Conservation (phyloP, 805 yeast species). For the Sungouiozyma ichnusensis region DNA sequence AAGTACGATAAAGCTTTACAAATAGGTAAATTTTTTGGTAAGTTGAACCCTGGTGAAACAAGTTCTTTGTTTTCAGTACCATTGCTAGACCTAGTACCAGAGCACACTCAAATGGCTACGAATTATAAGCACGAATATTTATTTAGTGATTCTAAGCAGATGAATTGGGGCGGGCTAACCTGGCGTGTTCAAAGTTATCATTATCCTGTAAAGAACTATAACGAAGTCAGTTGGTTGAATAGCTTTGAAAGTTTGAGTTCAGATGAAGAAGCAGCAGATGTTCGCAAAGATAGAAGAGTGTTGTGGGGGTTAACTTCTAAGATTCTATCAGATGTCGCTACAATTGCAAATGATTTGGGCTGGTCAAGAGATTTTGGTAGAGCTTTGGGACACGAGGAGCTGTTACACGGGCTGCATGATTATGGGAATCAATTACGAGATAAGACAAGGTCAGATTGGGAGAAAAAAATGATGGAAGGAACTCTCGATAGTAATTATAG, state of each 20-base stretch:
- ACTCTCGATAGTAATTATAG: conserved; percentile 18
- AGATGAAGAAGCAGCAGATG: conserved; percentile 35
- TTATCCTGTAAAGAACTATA: conserved; percentile 42
- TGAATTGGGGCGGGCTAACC: conserved; percentile 63
- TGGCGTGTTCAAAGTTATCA: conserved; percentile 56
- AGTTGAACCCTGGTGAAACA: conserved; percentile 68
- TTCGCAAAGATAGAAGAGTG: conserved; percentile 32
- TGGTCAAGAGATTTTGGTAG: neutral
- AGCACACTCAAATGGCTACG: conserved; percentile 5
- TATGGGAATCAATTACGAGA: conserved; percentile 44
- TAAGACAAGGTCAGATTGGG: conserved; percentile 42
- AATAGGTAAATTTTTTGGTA: conserved; percentile 27
- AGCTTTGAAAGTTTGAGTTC: conserved; percentile 51
- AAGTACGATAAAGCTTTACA: conserved; percentile 26
- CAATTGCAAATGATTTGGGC: conserved; percentile 44
- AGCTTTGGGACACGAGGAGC: conserved; percentile 41
- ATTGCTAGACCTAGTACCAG: conserved; percentile 42
- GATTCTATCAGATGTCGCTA: conserved; percentile 61
- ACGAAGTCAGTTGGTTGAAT: conserved; percentile 56
- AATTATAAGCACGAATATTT: conserved; percentile 26
- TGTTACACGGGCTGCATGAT: conserved; percentile 46
- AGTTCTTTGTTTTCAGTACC: conserved; percentile 65
- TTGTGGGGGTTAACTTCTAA: conserved; percentile 82
- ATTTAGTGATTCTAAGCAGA: conserved; percentile 24
- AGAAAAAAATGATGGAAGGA: conserved; percentile 39